Base-by-base conservation (phyloP, 495 filamentous ascomycete genomes). In the Xylaria flabelliformis region DNA sequence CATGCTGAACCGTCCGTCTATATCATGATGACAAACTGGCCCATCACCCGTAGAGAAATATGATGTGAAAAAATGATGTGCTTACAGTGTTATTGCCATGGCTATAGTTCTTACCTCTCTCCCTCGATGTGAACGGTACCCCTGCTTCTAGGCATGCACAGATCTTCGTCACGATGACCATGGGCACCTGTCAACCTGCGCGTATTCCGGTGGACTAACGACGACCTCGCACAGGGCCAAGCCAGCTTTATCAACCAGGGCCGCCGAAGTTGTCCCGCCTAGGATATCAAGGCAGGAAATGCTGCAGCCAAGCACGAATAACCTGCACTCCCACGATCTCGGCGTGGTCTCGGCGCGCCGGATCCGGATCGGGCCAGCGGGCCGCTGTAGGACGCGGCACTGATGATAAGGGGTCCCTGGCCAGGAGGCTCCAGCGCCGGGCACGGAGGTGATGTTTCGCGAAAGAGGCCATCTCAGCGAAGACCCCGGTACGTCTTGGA, bases 301-400 rank as follows among this genome's bases (percentile, higher is more conserved):
- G 68, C 56, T 70, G 59, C 59, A 64, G 70, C 70, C 70, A 72
- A 72, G 69, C 19, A 44, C 59, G 39, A 71, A 55, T 56, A 58
- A 55, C 36, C 59, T n/a, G 12, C 48, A 0, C 32, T 36, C 4
- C 34, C 46, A 29, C 39, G 62, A 56, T 71, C 69, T 71, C 62
- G 69, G 56, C 62, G 26, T 70, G 68, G 44, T 71, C 69, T 71
- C 62, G 61, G 61, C 46, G 39, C 48, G 68, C 68, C 68, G 68
- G 68, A 63, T 70, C 58, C 12, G 58, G 58, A 46, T 70, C 56
- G 68, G 68, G 56, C 56, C 41, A 62, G 58, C 68, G 56, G 58
- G 53, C 55, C 58, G 68, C 56, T 63, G 46, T 64, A 62, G 19
- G 46, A n/a, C 41, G 34, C 68, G 58, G 68, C 42, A 62, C 6